A percentile compares a stretch with the other conserved stretches of the same genome.
Evolutionary conservation across 495 filamentous ascomycete genomes (phyloP).

Genomic region (Penicillium fimorum): DNA sequence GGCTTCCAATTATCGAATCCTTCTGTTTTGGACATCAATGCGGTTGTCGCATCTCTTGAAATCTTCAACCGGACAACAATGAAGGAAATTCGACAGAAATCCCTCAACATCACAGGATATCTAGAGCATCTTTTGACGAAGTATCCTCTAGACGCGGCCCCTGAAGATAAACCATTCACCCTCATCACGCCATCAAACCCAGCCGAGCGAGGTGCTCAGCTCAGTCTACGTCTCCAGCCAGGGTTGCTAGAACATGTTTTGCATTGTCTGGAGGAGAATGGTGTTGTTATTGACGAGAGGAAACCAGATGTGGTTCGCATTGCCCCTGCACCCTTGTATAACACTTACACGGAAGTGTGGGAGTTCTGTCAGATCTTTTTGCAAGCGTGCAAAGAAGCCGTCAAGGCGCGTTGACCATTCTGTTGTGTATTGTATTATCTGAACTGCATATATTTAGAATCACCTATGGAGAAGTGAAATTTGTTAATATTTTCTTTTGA

Average conservation of each 20-base stretch:
- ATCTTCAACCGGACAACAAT: constrained; percentile 76
- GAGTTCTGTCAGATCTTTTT: constrained; percentile 61
- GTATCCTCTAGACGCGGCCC: constrained; percentile 35
- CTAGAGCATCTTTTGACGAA: constrained; percentile 66
- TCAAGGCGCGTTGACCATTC: constrained; percentile 14
- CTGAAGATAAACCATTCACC: constrained; percentile 53
- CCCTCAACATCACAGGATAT: constrained; percentile 72
- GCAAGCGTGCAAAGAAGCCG: constrained; percentile 37
- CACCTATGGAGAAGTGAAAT: background rate
- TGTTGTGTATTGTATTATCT: background rate
- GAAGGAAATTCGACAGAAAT: constrained; percentile 67
- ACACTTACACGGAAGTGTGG: constrained; percentile 77
- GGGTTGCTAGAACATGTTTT: constrained; percentile 71
- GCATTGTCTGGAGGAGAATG: constrained; percentile 61
- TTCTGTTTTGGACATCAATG: constrained; percentile 58
- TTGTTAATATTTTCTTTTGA: background rate
- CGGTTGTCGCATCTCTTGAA: constrained; percentile 72
- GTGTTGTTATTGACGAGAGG: constrained; percentile 84
- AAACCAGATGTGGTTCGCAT: constrained; percentile 88
- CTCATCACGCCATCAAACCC: constrained; percentile 80
- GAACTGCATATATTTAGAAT: background rate
- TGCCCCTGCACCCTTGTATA: constrained; percentile 90
- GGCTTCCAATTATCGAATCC: constrained; percentile 65
- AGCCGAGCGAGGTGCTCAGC: constrained; percentile 75
- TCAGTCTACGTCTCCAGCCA: constrained; percentile 68